Base-by-base conservation (phyloP, 805 yeast genomes). In the Trichomonascus vanleenenianus region DNA sequence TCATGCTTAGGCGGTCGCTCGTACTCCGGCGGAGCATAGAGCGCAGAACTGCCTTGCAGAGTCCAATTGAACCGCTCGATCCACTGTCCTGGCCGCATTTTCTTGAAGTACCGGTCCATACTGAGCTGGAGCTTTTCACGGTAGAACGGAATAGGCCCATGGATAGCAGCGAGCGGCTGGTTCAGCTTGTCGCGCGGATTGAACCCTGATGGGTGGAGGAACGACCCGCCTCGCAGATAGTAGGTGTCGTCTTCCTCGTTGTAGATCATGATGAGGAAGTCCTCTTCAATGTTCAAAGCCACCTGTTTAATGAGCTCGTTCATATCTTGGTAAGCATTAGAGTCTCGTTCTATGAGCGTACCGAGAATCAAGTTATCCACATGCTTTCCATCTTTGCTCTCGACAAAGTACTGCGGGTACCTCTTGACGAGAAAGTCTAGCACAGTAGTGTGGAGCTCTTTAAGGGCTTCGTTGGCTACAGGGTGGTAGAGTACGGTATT, bases 201-300 rank as follows among this genome's bases (percentile, higher is more conserved):
- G 61, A 84, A 84, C 1, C 91, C 91, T 1, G 82, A 77, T 1
- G 91, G 86, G 53, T 81, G 81, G 6, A 79, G 78, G 19, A 79
- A 72, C 2, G 74, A 64, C 6, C 79, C 76, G 0, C 78, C 79
- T 43, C 81, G 67, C 37, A 80, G 59, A 22, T 72, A 66, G 57
- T 81, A 83, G 44, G 55, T 49, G 6, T 52, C 40, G 10, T 43
- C 39, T 30, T 59, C 56, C 54, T 81, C 88, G 45, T 75, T 76
- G 14, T 71, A 70, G 47, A 74, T 56, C 53, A 83, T 53, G 5
- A 84, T 60, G 36, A 83, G 56, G 45, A 79, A 70, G 56, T 84
- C 89, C 53, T 82, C 88, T 53, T 81, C 85, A 2, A 78, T 67
- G 36, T 72, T 65, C 35, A 56, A 49, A 14, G 58, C 52, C 32